Percentiles rank a stretch among this genome's conserved stretches.
Conservation (phyloP, 805 yeast species). For the Yamadazyma phyllophila region DNA sequence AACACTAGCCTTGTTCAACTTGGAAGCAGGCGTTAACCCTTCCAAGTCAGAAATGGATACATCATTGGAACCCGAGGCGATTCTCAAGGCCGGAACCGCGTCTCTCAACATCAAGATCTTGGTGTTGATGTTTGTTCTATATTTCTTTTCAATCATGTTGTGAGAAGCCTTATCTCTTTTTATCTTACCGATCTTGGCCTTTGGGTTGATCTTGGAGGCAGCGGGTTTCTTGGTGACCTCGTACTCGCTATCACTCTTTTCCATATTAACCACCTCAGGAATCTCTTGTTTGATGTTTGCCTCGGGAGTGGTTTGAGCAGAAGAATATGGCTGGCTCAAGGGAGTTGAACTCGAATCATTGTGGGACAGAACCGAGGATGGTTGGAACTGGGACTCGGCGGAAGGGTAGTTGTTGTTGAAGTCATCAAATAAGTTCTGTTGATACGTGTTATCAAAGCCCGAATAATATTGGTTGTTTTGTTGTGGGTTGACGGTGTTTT, state of each 20-base stretch:
- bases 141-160: conserved; percentile 78
- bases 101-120: conserved; percentile 68
- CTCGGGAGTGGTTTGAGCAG: conserved; percentile 24
- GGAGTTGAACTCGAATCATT: conserved; percentile 20
- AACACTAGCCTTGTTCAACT: conserved; percentile 75
- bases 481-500: conserved; percentile 6
- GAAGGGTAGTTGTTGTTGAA: conserved; percentile 4
- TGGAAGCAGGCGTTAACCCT: conserved; percentile 73
- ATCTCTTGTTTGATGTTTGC: neutral
- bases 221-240: neutral
- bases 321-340: conserved; percentile 17
- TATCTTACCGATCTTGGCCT: neutral
- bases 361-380: conserved; percentile 3
- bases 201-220: conserved; percentile 1
- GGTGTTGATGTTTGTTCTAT: conserved; percentile 72
- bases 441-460: conserved; percentile 1
- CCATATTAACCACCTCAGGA: neutral
- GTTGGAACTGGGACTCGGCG: neutral
- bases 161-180: conserved; percentile 47
- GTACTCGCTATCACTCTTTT: neutral
- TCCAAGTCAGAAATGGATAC: conserved; percentile 51
- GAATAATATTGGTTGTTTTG: neutral
- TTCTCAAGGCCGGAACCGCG: conserved; percentile 74
- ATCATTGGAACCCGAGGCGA: conserved; percentile 48
- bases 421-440: conserved; percentile 1